phyloP scores from a whole-genome alignment of 805 yeast species.

The Yarrowia sp. region DNA sequence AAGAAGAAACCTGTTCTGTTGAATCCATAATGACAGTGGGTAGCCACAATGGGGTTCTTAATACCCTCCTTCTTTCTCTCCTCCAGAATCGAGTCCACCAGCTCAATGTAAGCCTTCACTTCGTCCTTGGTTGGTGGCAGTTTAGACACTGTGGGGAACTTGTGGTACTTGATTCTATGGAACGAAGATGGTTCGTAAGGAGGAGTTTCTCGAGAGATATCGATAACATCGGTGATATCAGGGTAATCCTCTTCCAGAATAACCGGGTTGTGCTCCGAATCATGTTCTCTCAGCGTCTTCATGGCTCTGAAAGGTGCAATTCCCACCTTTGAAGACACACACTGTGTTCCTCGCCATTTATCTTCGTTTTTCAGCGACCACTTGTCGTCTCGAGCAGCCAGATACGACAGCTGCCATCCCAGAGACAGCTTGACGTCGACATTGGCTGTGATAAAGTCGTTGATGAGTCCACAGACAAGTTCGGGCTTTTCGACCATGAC shows the following conservation, averaged over 20 bases:
- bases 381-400: conserved; percentile 56
- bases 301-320: conserved; percentile 59
- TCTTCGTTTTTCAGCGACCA: conserved; percentile 77
- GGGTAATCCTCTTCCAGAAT: conserved; percentile 51
- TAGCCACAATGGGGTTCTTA: conserved; percentile 49
- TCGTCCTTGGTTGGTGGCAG: conserved; percentile 66
- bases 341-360: conserved; percentile 61
- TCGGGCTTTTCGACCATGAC: conserved; percentile 63
- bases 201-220: conserved; percentile 62
- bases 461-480: conserved; percentile 56
- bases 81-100: conserved; percentile 49
- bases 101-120: conserved; percentile 53
- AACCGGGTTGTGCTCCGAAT: conserved; percentile 57
- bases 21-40: conserved; percentile 82
- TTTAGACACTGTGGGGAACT: conserved; percentile 75
- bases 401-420: conserved; percentile 64
- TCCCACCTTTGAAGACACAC: conserved; percentile 44
- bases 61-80: conserved; percentile 31
- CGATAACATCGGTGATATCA: conserved; percentile 58
- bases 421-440: conserved; percentile 57
- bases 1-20: conserved; percentile 74
- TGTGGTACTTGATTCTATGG: conserved; percentile 54
- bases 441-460: conserved; percentile 53
- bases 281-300: conserved; percentile 71
- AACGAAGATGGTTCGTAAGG: conserved; percentile 66